Evolutionary conservation across 129 eudicot species (phyloP), one percentile per base, ranked within the genome.

Genomic region (Pseudognaphalium luteoalbum): DNA sequence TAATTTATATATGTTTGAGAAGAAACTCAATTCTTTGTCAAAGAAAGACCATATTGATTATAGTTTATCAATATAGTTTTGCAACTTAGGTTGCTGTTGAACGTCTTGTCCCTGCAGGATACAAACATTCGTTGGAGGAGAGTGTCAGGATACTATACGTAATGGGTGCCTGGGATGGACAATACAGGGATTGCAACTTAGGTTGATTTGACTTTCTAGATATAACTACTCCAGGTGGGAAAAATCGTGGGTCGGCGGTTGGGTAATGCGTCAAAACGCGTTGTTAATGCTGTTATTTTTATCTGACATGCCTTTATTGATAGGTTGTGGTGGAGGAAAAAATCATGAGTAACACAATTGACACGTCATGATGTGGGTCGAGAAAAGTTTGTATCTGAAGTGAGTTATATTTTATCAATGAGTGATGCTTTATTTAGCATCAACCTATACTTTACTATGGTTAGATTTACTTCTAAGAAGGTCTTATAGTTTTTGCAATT

Each of bases 121-220:
- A 88, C 96, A 14, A 86, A 91, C 44, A 91, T 94, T 83, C 97
- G 97, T 9, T 94, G 96, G 91, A 88, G 89, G 67, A 87, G 96
- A 78, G 91, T 91, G 98, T 88, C 98, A 1, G 97, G 96, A 72
- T 87, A 91, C 90, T 88, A 88, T 78, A 84, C 97, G 32, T 79
- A 91, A 78, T 94, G 97, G 98, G 98, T 94, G 57, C 98, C 98
- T 39, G 97, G 98, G 41, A 91, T 88, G 96, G 97, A 94, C 56
- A 97, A 94, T 82, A 97, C 98, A 61, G 98, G 98, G 77, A 94
- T 94, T 73, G 98, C 98, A 30, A 94, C 98, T 33, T 97, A 94
- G 96, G 97, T 94, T 72, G 16, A 25, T 3, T 44, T 58, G 54
- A 80, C 68, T 58, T 68, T 7, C n/a, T 25, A 68, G 17, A n/a